Evolutionary conservation across 164 flowering plant genomes (phyloP).

Genomic region (Amborella trichopoda): DNA sequence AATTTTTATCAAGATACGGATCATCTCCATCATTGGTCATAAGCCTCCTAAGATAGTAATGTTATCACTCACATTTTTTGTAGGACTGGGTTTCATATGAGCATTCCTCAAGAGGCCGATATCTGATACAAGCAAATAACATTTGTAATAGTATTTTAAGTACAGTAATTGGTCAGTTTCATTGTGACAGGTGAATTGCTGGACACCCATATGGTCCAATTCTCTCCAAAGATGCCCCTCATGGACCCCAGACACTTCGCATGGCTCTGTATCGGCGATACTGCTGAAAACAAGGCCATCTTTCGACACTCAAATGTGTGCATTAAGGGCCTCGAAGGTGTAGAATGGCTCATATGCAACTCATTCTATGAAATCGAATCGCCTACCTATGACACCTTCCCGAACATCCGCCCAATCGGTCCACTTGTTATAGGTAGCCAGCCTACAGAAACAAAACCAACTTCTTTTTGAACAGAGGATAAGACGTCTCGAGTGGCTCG

Average conservation of each 20-base stretch:
- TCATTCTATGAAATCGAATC: constrained; percentile 27
- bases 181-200: not conserved
- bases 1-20: too few species aligned
- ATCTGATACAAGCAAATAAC: not conserved
- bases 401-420: constrained; percentile 19
- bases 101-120: not conserved
- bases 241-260: constrained; percentile 10
- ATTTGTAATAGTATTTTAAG: not conserved
- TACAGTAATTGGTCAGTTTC: not conserved
- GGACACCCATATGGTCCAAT: constrained; percentile 9
- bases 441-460: not conserved
- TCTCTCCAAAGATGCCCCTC: constrained; percentile 16
- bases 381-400: constrained; percentile 8
- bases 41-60: too few species aligned
- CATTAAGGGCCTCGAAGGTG: constrained; percentile 1
- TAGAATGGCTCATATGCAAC: constrained; percentile 23
- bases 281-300: constrained; percentile 1
- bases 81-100: too few species aligned
- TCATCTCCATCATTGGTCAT: too few species aligned
- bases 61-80: too few species aligned
- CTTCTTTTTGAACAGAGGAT: constrained; percentile 27
- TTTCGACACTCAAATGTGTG: constrained; percentile 1
- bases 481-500: constrained; percentile 34
- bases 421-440: constrained; percentile 14
- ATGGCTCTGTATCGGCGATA: constrained; percentile 17